Evolutionary conservation across 2,329 filamentous ascomycete species (phyloP).

Genomic region (Pseudogymnoascus sp.): DNA sequence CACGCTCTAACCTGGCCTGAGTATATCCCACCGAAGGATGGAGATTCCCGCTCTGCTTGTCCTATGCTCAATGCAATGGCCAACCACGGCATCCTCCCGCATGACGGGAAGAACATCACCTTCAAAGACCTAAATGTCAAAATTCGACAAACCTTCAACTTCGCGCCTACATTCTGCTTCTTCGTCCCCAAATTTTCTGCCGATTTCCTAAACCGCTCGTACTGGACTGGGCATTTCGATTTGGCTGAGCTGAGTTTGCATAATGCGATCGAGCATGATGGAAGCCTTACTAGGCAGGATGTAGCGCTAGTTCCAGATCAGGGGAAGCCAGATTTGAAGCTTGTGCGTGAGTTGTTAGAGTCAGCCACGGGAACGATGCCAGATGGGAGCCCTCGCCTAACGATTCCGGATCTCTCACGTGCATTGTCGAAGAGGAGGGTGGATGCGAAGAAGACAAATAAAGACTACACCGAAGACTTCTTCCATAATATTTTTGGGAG

Average conservation of each 20-base stretch:
- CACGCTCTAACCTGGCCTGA: constrained; percentile 30
- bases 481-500: constrained; percentile 35
- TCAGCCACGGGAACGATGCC: constrained; percentile 29
- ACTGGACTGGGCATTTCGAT: constrained; percentile 15
- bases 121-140: constrained; percentile 18
- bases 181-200: constrained; percentile 17
- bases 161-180: constrained; percentile 18
- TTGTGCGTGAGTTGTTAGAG: constrained; percentile 29
- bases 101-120: constrained; percentile 29
- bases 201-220: constrained; percentile 19
- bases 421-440: constrained; percentile 24
- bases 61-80: constrained; percentile 35
- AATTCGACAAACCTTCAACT: constrained; percentile 14
- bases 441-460: constrained; percentile 29
- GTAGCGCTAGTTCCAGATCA: constrained; percentile 30
- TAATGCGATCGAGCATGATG: constrained; percentile 17
- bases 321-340: constrained; percentile 29
- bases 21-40: constrained; percentile 29
- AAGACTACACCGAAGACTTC: constrained; percentile 28
- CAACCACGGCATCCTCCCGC: constrained; percentile 35
- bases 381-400: constrained; percentile 27
- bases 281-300: constrained; percentile 25
- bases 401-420: constrained; percentile 29
- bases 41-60: constrained; percentile 29
- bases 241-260: constrained; percentile 14